Evolutionary conservation across 495 filamentous ascomycete genomes (phyloP).

Genomic region (Neurospora sp.): DNA sequence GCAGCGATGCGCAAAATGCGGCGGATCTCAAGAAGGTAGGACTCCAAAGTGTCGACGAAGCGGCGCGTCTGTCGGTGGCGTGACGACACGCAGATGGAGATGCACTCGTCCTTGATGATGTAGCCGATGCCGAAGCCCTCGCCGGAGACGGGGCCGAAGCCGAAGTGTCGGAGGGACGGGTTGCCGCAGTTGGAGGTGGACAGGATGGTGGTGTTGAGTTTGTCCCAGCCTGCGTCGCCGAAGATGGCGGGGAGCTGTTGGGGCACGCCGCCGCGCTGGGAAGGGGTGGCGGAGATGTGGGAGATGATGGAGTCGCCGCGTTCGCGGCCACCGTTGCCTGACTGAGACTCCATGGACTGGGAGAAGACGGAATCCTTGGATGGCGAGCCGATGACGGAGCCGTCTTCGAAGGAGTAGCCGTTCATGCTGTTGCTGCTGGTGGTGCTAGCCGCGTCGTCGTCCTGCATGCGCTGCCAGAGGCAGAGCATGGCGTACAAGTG

Average conservation of each 20-base stretch:
- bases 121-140: constrained; percentile 98
- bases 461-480: constrained; percentile 84
- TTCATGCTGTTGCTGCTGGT: constrained; percentile 41
- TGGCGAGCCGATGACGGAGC: constrained; percentile 40
- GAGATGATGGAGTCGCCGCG: constrained; percentile 29
- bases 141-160: constrained; percentile 87
- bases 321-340: constrained; percentile 19
- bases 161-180: constrained; percentile 90
- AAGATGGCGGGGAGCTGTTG: constrained; percentile 67
- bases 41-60: constrained; percentile 80
- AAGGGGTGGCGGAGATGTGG: constrained; percentile 13
- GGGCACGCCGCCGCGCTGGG: constrained; percentile 1
- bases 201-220: constrained; percentile 86
- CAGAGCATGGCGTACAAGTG: constrained; percentile 92
- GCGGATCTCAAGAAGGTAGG: constrained; percentile 81
- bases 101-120: constrained; percentile 93
- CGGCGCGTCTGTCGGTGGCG: constrained; percentile 90
- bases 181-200: constrained; percentile 99
- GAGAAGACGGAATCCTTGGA: constrained; percentile 40
- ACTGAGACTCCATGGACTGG: constrained; percentile 3
- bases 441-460: constrained; percentile 54
- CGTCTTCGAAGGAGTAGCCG: constrained; percentile 42
- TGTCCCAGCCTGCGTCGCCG: constrained; percentile 84
- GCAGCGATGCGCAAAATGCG: constrained; percentile 64
- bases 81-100: constrained; percentile 83